Evolutionary conservation across 306 rosid species (phyloP).

Genomic region (Quercus robur): DNA sequence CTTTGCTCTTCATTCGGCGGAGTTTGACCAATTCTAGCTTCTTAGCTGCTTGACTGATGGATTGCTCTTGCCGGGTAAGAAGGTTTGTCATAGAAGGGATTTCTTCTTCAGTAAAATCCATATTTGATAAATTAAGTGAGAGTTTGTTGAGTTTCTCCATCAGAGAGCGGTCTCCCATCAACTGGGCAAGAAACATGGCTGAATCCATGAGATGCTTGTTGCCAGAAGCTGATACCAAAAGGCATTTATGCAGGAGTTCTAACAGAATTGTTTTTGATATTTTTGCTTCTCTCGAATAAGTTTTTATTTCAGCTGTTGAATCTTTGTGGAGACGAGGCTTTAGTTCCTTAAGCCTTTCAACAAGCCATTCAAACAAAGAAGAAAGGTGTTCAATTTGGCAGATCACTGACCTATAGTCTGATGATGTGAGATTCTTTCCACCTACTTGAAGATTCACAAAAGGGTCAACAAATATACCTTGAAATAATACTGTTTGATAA

Average conservation of each 20-base stretch:
- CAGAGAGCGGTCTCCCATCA: constrained; percentile 46
- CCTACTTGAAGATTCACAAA: constrained; percentile 31
- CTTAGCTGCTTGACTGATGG: constrained; percentile 47
- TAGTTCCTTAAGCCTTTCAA: constrained; percentile 37
- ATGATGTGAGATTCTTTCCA: constrained; percentile 14
- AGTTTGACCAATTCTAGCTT: constrained; percentile 63
- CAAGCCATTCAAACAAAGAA: constrained; percentile 76
- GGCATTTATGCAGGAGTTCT: constrained; percentile 64
- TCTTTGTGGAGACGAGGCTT: constrained; percentile 17
- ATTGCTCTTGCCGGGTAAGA: constrained; percentile 47
- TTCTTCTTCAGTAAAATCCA: constrained; percentile 25
- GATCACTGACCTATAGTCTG: constrained; percentile 30
- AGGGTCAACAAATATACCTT: constrained; percentile 5
- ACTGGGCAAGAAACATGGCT: constrained; percentile 47
- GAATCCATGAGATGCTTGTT: constrained; percentile 65
- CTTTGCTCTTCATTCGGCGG: constrained; percentile 32
- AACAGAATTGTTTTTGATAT: constrained; percentile 44
- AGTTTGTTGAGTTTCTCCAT: constrained; percentile 48
- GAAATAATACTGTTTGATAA: background rate
- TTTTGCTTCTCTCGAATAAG: constrained; percentile 29
- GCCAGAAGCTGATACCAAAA: constrained; percentile 47
- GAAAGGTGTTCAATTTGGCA: constrained; percentile 45
- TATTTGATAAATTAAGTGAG: constrained; percentile 34
- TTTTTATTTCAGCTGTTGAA: constrained; percentile 6
- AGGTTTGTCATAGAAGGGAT: constrained; percentile 17